These are phyloP conservation scores for Tylopilus cervinicoccineus DNA, from an alignment of 768 basidiomycete species.

Conservation along the genomic window DNA sequence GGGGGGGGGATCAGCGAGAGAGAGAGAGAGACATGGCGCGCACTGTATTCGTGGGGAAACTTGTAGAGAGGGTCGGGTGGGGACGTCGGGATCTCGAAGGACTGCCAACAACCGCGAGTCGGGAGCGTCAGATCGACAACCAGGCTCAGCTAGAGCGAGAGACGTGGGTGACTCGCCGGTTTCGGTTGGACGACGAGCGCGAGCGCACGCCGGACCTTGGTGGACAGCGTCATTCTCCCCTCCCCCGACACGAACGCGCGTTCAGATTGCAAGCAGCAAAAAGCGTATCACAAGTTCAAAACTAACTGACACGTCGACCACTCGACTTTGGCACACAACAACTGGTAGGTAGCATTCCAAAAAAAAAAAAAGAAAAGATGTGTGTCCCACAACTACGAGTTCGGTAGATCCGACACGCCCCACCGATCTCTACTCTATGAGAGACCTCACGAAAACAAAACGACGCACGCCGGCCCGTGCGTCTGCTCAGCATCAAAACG, in stretches of 20 bases:
- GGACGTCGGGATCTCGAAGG: constrained; percentile 27
- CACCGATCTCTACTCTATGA: constrained; percentile 58
- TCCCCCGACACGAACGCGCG: not conserved
- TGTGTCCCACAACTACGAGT: constrained; percentile 70
- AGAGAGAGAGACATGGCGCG: not conserved
- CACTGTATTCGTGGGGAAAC: constrained; percentile 24
- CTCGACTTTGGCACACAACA: not conserved
- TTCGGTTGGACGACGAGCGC: constrained; percentile 28
- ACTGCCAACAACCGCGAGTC: too few species aligned
- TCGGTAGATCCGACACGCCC: constrained; percentile 27
- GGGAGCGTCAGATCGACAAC: not conserved
- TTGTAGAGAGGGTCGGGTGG: constrained; percentile 23
- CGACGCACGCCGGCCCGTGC: constrained; percentile 37
- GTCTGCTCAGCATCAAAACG: constrained; percentile 55
- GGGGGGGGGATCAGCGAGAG: too few species aligned
- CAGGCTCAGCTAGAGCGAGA: not conserved
- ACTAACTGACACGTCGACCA: not conserved
- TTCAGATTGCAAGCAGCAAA: too few species aligned
- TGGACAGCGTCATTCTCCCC: constrained; percentile 9
- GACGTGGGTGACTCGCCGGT: constrained; percentile 20
- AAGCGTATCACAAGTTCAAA: too few species aligned
- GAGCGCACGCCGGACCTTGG: constrained; percentile 14
- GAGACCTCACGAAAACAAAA: constrained; percentile 38
- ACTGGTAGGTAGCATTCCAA: constrained; percentile 10
- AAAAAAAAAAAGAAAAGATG: constrained; percentile 28